Evolutionary conservation across 352 stramenopile genomes (phyloP).

Genomic region (Pythium utonaiense): DNA sequence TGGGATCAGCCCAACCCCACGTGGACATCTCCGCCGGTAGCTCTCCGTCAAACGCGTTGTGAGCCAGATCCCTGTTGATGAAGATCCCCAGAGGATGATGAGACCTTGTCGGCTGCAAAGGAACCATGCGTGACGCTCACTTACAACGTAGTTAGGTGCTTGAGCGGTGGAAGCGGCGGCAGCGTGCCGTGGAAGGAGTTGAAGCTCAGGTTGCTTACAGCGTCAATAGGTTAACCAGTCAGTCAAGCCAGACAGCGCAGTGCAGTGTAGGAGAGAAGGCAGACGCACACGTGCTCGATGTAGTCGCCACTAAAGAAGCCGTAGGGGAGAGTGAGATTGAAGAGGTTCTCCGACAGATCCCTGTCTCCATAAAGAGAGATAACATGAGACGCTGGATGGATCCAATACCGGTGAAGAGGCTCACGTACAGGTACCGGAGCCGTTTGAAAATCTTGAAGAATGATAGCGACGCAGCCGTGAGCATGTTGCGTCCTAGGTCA

Average conservation of each 20-base stretch:
- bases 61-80: constrained; percentile 46
- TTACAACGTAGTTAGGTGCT: constrained; percentile 41
- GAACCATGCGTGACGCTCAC: not conserved
- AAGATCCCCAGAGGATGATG: no score
- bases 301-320: constrained; percentile 44
- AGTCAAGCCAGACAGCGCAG: no score
- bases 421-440: constrained; percentile 15
- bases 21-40: constrained; percentile 34
- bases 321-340: constrained; percentile 30
- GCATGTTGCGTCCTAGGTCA: constrained; percentile 15
- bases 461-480: constrained; percentile 16
- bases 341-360: constrained; percentile 45
- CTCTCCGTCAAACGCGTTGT: constrained; percentile 41
- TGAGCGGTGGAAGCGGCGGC: constrained; percentile 27
- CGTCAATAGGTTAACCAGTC: no score
- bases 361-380: constrained; percentile 15
- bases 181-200: constrained; percentile 45
- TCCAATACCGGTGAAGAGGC: not conserved
- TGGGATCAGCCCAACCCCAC: constrained; percentile 44
- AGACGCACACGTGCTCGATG: constrained; percentile 45
- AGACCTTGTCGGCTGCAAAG: no score
- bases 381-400: not conserved
- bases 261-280: no score
- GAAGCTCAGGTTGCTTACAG: constrained; percentile 45
- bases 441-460: constrained; percentile 25